A percentile compares a stretch with the other conserved stretches of the same genome.
Conservation (phyloP, 495 filamentous ascomycete species). For the Lophiotrema nucula region DNA sequence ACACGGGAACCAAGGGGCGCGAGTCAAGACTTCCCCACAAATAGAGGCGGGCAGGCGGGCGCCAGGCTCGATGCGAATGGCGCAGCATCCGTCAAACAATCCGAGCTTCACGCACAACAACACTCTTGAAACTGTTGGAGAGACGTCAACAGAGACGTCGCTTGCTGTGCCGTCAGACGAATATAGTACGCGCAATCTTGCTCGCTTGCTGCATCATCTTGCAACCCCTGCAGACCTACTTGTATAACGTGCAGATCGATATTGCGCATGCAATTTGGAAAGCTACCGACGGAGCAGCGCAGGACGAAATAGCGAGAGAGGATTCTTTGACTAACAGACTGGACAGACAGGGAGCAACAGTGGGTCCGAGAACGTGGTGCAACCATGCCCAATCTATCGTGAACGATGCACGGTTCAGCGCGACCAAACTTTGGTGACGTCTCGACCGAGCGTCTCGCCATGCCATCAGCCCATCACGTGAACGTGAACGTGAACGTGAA, state of each 20-base stretch:
- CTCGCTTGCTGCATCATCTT: constrained; percentile 21
- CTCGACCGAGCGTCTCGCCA: neutral
- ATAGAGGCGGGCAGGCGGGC: constrained; percentile 11
- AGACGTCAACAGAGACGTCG: neutral
- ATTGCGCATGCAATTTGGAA: constrained; percentile 32
- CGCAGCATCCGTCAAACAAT: neutral
- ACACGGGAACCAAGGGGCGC: neutral
- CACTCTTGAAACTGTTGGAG: constrained; percentile 18
- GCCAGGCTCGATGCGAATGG: constrained; percentile 4
- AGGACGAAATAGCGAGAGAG: neutral
- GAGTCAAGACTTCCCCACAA: constrained; percentile 23
- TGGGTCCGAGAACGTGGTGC: constrained; percentile 12
- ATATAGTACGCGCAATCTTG: constrained; percentile 12
- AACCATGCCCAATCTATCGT: constrained; percentile 18
- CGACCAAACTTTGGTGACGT: neutral
- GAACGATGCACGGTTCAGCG: neutral
- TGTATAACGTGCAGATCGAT: constrained; percentile 5
- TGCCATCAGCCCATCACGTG: neutral
- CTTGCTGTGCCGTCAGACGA: constrained; percentile 16
- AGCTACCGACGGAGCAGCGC: constrained; percentile 15
- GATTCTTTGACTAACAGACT: neutral
- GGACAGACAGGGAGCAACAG: neutral
- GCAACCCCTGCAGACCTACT: constrained; percentile 5
- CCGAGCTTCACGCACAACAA: neutral
- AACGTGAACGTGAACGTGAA: neutral